Base-by-base conservation (phyloP, 2,329 filamentous ascomycete genomes). In the Pyricularia sp. region DNA sequence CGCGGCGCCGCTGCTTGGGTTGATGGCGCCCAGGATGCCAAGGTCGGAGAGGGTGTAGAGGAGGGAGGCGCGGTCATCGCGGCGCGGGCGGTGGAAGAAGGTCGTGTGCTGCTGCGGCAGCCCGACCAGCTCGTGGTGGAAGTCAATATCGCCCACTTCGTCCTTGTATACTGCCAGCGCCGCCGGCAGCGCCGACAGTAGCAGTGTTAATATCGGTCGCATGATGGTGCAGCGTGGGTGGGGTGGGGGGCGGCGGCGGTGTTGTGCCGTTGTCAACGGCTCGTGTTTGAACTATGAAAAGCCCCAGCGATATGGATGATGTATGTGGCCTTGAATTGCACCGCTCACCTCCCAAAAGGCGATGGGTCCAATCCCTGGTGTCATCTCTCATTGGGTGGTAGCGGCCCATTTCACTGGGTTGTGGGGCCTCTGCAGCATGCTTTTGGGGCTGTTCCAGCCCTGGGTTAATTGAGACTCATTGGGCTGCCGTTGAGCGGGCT, bases 61-160 rank as follows among this genome's bases (percentile, higher is more conserved):
- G 55, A 99, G 85, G 68, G 92, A 94, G 50, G 94, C 94, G 78
- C 92, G 93, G 71, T 94, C 94, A 73, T 90, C 87, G 71, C 87
- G 85, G 75, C 91, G 86, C 58, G 95, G 94, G 73, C 90, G 90
- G 81, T 97, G 93, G 87, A 98, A 98, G 85, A 98, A 96, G 73
- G 94, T 97, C 71, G 92, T 92, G 71, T 92, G 88, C 77, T 87
- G 83, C 77, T 91, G 90, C 68, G 95, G 93, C 55, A 92, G 81
- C 75, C 95, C 95, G 75, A 99, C 83, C 66, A 98, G 89, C 72
- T 92, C 88, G 81, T 97, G 89, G 81, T 98, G 94, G 82, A 93
- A 98, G 81, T 99, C 95, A 78, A 96, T 87, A 74, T 92, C 86
- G 81, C 90, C 94, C 73, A 96, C 93, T 79, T 99, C 94, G 77